Evolutionary conservation across 179 eudicot species (phyloP).

Genomic region (Pouteria campechiana): DNA sequence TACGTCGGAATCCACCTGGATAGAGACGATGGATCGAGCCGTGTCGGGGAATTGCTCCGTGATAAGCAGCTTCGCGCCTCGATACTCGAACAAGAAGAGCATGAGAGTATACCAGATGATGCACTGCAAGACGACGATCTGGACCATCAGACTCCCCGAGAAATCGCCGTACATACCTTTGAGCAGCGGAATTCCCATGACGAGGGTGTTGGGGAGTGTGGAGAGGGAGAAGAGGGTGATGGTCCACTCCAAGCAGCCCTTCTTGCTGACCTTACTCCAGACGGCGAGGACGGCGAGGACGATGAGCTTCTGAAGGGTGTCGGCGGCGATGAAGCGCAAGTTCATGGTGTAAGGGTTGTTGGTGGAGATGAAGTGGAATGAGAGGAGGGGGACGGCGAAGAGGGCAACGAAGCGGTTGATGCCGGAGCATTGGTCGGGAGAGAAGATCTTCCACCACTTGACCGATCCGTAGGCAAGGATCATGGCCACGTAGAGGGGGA

Average conservation of each 20-base stretch:
- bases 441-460: conserved; percentile 87
- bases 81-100: conserved; percentile 74
- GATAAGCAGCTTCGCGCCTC: conserved; percentile 63
- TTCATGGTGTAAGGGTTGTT: conserved; percentile 80
- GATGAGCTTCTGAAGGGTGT: conserved; percentile 62
- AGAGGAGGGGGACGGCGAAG: conserved; percentile 76
- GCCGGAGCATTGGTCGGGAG: conserved; percentile 85
- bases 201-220: conserved; percentile 82
- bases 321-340: conserved; percentile 69
- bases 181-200: conserved; percentile 81
- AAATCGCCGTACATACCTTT: conserved; percentile 84
- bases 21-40: conserved; percentile 69
- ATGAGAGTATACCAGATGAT: conserved; percentile 87
- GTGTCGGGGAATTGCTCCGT: conserved; percentile 81
- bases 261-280: conserved; percentile 42
- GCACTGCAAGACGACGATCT: conserved; percentile 76
- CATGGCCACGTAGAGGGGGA: conserved; percentile 90
- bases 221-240: conserved; percentile 74
- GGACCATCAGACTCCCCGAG: conserved; percentile 76
- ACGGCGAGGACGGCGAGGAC: conserved; percentile 31
- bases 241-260: conserved; percentile 79
- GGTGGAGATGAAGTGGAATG: conserved; percentile 73
- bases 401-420: conserved; percentile 80
- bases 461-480: conserved; percentile 82
- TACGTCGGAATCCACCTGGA: conserved; percentile 79